Percentiles rank a stretch among this genome's conserved stretches.
These are phyloP conservation scores for Pisolithus albus DNA, from an alignment of 768 basidiomycete genomes.

Conservation along the genomic window DNA sequence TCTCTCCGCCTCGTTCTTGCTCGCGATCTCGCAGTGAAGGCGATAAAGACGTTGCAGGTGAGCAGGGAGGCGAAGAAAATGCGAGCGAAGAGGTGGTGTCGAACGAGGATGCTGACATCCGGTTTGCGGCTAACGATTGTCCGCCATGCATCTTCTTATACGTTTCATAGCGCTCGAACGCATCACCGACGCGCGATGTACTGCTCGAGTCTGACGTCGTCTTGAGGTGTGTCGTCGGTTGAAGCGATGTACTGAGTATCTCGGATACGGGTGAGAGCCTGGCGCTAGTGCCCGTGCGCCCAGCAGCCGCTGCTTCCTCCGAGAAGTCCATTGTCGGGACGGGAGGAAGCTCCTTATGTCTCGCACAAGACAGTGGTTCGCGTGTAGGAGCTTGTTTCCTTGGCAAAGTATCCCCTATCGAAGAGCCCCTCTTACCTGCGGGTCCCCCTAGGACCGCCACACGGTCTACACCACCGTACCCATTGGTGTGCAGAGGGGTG, in stretches of 20 bases:
- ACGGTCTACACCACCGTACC: background rate
- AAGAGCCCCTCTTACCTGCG: background rate
- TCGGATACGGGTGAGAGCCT: background rate
- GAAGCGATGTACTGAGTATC: background rate
- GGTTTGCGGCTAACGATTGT: slow-evolving; percentile 26
- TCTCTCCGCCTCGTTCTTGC: slow-evolving; percentile 25
- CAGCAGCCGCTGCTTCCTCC: background rate
- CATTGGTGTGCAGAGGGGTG: background rate
- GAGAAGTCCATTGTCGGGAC: slow-evolving; percentile 33
- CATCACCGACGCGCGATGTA: slow-evolving; percentile 55
- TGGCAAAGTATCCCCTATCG: slow-evolving; percentile 4
- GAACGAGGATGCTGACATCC: slow-evolving; percentile 60
- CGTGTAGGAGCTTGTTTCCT: slow-evolving; percentile 13
- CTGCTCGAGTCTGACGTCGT: slow-evolving; percentile 11
- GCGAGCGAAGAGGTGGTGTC: slow-evolving; percentile 30
- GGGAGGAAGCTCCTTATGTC: slow-evolving; percentile 49
- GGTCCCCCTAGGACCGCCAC: background rate
- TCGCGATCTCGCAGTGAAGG: slow-evolving; percentile 27
- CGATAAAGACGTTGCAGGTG: slow-evolving; percentile 27
- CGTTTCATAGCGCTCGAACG: slow-evolving; percentile 85
- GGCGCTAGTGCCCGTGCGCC: background rate
- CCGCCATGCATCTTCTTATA: slow-evolving; percentile 52
- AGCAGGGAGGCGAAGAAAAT: slow-evolving; percentile 36
- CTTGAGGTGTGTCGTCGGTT: slow-evolving; percentile 4
- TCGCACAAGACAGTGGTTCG: too few relatives aligned